Evolutionary conservation across 2,329 filamentous ascomycete genomes (phyloP).

Genomic region (Periconia sp.): DNA sequence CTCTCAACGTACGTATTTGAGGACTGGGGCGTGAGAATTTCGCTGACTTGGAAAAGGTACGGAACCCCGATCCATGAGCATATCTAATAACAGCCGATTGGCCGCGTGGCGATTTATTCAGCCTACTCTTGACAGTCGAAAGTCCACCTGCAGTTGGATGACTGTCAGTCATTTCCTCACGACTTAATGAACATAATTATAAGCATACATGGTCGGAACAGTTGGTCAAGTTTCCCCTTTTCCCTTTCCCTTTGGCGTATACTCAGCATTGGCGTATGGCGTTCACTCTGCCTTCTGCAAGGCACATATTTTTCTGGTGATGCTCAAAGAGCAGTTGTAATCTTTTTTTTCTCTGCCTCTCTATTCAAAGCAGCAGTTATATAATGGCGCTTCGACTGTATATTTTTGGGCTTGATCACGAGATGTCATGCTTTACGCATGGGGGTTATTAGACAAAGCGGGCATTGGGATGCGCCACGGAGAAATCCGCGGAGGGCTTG

Average conservation of each 20-base stretch:
- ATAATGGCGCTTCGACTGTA: conserved; percentile 25
- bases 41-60: conserved; percentile 25
- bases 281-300: conserved; percentile 3
- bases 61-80: conserved; percentile 33
- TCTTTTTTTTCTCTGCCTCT: background rate
- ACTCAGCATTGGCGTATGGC: conserved; percentile 23
- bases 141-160: conserved; percentile 15
- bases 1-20: conserved; percentile 44
- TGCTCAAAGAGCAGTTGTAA: background rate
- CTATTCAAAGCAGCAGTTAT: conserved; percentile 12
- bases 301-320: background rate
- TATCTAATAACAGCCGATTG: background rate
- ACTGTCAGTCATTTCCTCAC: conserved; percentile 15
- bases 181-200: conserved; percentile 29
- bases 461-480: conserved; percentile 1
- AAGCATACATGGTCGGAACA: conserved; percentile 13
- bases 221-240: background rate
- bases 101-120: background rate
- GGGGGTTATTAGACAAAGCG: conserved; percentile 3
- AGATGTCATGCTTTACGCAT: conserved; percentile 29
- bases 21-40: background rate
- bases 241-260: conserved; percentile 10
- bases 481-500: background rate
- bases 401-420: conserved; percentile 11
- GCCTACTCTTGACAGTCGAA: background rate